Percentiles rank a stretch among this genome's conserved stretches.
Evolutionary conservation across 1,284 basidiomycete species (phyloP).

Genomic region (Ustilago hordei): DNA sequence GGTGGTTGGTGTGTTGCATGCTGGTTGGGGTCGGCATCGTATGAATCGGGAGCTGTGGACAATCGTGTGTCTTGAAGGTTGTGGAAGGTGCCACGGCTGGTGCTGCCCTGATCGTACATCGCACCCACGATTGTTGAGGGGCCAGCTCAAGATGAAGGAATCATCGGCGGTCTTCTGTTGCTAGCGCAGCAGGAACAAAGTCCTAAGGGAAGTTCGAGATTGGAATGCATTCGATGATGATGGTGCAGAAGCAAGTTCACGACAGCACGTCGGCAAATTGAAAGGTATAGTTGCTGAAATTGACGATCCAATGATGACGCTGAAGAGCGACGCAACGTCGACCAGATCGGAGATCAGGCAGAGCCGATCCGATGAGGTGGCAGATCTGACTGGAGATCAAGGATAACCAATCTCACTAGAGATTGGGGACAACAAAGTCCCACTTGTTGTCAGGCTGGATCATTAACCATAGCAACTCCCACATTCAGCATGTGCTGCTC

Average conservation of each 20-base stretch:
- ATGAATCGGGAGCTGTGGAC: neutral
- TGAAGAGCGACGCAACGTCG: too few relatives aligned
- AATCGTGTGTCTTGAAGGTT: neutral
- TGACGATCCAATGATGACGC: too few relatives aligned
- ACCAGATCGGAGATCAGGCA: too few relatives aligned
- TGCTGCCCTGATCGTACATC: neutral
- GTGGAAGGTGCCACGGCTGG: neutral
- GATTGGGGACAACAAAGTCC: too few relatives aligned
- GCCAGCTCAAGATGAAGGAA: neutral
- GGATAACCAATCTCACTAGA: too few relatives aligned
- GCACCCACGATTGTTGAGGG: neutral
- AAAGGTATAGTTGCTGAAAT: too few relatives aligned
- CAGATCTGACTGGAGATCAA: too few relatives aligned
- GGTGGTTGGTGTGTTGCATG: neutral
- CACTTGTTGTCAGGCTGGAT: too few relatives aligned
- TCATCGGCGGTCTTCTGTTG: neutral
- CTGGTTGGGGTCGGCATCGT: neutral
- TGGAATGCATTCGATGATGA: neutral
- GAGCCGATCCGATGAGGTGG: too few relatives aligned
- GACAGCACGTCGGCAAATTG: neutral
- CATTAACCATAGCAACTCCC: too few relatives aligned
- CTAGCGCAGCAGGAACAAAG: neutral
- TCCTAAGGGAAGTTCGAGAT: neutral
- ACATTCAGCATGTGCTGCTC: too few relatives aligned
- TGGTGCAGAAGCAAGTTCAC: neutral